phyloP scores from a whole-genome alignment of 2,329 filamentous ascomycete genomes.

The Aspergillus calidoustus region DNA sequence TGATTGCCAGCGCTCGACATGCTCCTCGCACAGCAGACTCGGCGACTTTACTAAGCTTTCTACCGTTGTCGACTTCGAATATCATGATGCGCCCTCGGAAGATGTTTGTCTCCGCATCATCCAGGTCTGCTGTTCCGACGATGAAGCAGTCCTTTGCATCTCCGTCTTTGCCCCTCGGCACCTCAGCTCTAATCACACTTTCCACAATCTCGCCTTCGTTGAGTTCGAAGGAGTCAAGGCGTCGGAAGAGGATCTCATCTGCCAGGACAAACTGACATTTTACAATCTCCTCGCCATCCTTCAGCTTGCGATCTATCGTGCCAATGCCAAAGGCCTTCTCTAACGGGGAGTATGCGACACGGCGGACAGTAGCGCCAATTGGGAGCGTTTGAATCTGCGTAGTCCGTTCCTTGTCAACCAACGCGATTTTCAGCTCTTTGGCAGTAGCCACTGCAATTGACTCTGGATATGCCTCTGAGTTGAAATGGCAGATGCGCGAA shows the following conservation, averaged over 20 bases:
- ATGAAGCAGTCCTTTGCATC: constrained; percentile 73
- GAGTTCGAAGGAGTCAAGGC: constrained; percentile 72
- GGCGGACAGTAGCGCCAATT: constrained; percentile 80
- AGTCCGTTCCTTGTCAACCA: constrained; percentile 80
- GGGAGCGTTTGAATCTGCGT: constrained; percentile 84
- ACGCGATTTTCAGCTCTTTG: constrained; percentile 74
- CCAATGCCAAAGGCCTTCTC: constrained; percentile 85
- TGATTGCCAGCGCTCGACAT: constrained; percentile 76
- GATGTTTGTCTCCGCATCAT: constrained; percentile 58
- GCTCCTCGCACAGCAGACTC: constrained; percentile 75
- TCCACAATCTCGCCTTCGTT: constrained; percentile 77
- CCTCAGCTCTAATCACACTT: constrained; percentile 75
- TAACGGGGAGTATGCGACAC: constrained; percentile 80
- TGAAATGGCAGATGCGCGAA: constrained; percentile 78
- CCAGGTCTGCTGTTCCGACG: constrained; percentile 82
- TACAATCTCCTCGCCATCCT: constrained; percentile 73
- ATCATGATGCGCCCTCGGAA: constrained; percentile 80
- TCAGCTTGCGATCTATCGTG: constrained; percentile 76
- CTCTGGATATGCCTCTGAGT: constrained; percentile 77
- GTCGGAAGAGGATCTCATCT: constrained; percentile 85
- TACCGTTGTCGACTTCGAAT: constrained; percentile 74
- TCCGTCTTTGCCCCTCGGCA: constrained; percentile 63
- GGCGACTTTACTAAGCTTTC: constrained; percentile 72
- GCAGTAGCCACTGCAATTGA: constrained; percentile 82
- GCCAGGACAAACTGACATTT: constrained; percentile 84